Conservation (phyloP, 2,329 filamentous ascomycete genomes). For the Arthrobotrys megalospora region DNA sequence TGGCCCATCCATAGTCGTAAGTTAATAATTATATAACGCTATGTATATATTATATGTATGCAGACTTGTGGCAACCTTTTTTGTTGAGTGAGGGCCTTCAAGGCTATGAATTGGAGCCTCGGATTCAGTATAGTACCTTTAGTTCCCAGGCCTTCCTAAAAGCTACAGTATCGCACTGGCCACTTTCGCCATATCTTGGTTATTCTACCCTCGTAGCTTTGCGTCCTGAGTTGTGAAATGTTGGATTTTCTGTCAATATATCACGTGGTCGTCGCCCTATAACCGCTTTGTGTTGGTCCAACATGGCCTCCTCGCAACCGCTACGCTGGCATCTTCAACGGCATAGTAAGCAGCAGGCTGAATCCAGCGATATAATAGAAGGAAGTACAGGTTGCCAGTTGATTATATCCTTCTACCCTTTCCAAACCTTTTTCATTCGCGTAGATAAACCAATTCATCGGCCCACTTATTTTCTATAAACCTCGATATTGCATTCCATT, state of each 20-base stretch:
- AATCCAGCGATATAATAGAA: slow-evolving; percentile 49
- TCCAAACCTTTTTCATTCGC: slow-evolving; percentile 31
- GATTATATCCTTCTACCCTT: slow-evolving; percentile 12
- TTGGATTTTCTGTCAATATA: slow-evolving; percentile 24
- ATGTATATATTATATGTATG: too few relatives aligned
- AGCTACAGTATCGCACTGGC: too few relatives aligned
- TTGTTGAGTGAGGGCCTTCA: too few relatives aligned
- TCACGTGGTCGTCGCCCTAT: slow-evolving; percentile 57
- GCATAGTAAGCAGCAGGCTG: slow-evolving; percentile 40
- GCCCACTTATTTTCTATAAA: not conserved
- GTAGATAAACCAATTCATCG: slow-evolving; percentile 21
- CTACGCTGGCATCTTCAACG: slow-evolving; percentile 61
- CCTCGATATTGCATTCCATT: not conserved
- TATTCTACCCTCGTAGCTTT: not conserved
- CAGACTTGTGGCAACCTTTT: too few relatives aligned
- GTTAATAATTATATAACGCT: too few relatives aligned
- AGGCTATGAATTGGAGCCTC: too few relatives aligned
- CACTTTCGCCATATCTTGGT: too few relatives aligned
- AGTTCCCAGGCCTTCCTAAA: too few relatives aligned
- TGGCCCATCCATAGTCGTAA: too few relatives aligned
- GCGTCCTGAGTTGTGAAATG: slow-evolving; percentile 15
- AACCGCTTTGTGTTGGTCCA: slow-evolving; percentile 47
- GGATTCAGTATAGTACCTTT: too few relatives aligned
- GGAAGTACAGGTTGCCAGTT: slow-evolving; percentile 22
- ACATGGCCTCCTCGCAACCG: slow-evolving; percentile 53